Conservation (phyloP, 2,329 filamentous ascomycete species). For the Fusarium sp. region DNA sequence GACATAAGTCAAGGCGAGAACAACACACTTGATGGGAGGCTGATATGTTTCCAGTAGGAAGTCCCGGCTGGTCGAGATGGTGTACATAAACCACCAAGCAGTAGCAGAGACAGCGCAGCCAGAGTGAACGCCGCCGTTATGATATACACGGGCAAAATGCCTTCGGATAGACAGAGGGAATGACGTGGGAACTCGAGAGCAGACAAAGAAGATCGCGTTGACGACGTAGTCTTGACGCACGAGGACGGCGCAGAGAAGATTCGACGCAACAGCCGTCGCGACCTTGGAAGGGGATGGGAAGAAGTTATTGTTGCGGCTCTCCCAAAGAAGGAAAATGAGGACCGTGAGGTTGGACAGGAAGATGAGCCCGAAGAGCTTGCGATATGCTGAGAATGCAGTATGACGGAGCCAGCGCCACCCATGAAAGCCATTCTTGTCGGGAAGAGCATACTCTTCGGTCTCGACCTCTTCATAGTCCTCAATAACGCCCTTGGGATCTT, state of each 20-base stretch:
- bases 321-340: conserved; percentile 13
- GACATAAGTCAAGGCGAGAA: conserved; percentile 42
- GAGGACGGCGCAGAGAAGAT: conserved; percentile 55
- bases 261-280: conserved; percentile 28
- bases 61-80: conserved; percentile 22
- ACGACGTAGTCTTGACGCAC: conserved; percentile 61
- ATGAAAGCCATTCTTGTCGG: conserved; percentile 26
- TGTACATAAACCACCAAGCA: conserved; percentile 53
- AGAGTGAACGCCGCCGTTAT: conserved; percentile 58
- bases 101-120: conserved; percentile 54
- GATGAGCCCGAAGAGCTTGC: conserved; percentile 30
- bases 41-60: neutral
- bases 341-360: conserved; percentile 19
- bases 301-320: conserved; percentile 15
- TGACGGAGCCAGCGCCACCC: conserved; percentile 32
- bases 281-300: conserved; percentile 13
- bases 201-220: conserved; percentile 56
- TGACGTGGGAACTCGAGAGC: conserved; percentile 51
- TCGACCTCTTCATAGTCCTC: conserved; percentile 3
- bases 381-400: conserved; percentile 28
- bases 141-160: conserved; percentile 55
- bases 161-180: conserved; percentile 56
- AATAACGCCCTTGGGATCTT: neutral
- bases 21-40: conserved; percentile 12
- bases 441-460: conserved; percentile 15